Conservation (phyloP, 495 filamentous ascomycete species). For the Venustampulla echinocandica region DNA sequence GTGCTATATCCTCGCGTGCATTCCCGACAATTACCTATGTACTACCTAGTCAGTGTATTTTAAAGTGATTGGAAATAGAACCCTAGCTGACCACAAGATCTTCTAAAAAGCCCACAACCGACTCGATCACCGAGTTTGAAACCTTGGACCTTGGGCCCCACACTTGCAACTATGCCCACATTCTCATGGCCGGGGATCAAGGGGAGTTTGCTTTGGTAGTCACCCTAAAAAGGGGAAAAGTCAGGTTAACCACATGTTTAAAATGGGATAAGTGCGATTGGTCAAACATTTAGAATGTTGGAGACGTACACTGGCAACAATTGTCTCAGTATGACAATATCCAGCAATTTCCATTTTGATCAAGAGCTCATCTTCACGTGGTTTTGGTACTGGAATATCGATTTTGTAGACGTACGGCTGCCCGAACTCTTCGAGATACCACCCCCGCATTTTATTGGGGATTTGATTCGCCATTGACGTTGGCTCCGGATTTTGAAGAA, state of each 20-base stretch:
- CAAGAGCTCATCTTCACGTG: conserved; percentile 10
- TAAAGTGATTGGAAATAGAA: too few species aligned
- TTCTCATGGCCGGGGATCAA: conserved; percentile 14
- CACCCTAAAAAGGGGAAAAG: too few species aligned
- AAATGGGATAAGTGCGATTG: too few species aligned
- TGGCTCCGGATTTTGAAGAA: too few species aligned
- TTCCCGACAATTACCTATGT: conserved; percentile 7
- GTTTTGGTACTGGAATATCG: background rate
- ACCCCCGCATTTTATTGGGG: background rate
- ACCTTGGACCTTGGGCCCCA: background rate
- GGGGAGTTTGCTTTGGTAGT: background rate
- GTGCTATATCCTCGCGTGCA: conserved; percentile 9
- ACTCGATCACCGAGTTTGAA: conserved; percentile 15
- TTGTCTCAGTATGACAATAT: conserved; percentile 15
- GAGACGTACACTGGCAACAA: conserved; percentile 8
- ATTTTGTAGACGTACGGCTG: conserved; percentile 9
- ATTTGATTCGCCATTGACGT: too few species aligned
- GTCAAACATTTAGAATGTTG: too few species aligned
- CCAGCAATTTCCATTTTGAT: conserved; percentile 14
- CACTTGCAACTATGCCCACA: conserved; percentile 1
- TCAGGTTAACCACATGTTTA: too few species aligned
- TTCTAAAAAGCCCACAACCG: conserved; percentile 9
- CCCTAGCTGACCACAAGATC: conserved; percentile 7
- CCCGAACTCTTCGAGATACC: background rate
- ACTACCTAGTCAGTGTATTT: too few species aligned